Evolutionary conservation across 2,329 filamentous ascomycete genomes (phyloP).

Genomic region (Penicillium brasilianum): DNA sequence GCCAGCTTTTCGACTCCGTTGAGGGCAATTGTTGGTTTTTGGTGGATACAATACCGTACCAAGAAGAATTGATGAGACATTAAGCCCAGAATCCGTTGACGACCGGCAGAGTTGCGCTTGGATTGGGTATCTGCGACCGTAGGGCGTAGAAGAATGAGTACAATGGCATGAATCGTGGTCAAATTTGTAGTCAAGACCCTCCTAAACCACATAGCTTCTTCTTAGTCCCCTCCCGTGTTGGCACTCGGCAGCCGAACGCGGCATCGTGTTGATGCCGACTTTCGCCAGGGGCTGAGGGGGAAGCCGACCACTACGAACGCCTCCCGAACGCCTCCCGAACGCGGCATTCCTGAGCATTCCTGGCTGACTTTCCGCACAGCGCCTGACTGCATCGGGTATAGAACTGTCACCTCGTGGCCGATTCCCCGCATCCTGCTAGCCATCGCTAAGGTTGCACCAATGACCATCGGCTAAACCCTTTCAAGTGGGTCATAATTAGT

Average conservation of each 20-base stretch:
- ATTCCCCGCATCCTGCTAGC: slow-evolving; percentile 28
- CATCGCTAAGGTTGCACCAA: slow-evolving; percentile 18
- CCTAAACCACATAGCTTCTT: not conserved
- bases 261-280: slow-evolving; percentile 5
- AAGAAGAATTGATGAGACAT: not conserved
- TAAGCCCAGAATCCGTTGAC: not conserved
- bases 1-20: not conserved
- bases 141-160: not conserved
- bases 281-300: not conserved
- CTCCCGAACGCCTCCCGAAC: slow-evolving; percentile 17
- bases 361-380: slow-evolving; percentile 7
- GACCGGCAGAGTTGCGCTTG: not conserved
- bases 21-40: not conserved
- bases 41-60: not conserved
- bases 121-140: not conserved
- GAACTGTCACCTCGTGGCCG: slow-evolving; percentile 15
- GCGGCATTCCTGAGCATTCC: slow-evolving; percentile 9
- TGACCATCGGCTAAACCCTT: not conserved
- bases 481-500: slow-evolving; percentile 8
- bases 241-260: not conserved
- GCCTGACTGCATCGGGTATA: slow-evolving; percentile 13
- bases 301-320: slow-evolving; percentile 6
- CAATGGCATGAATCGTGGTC: not conserved
- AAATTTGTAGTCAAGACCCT: not conserved
- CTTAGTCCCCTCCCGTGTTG: not conserved